Evolutionary conservation across 441 rosid species (phyloP).

Genomic region (Gossypium davidsonii): DNA sequence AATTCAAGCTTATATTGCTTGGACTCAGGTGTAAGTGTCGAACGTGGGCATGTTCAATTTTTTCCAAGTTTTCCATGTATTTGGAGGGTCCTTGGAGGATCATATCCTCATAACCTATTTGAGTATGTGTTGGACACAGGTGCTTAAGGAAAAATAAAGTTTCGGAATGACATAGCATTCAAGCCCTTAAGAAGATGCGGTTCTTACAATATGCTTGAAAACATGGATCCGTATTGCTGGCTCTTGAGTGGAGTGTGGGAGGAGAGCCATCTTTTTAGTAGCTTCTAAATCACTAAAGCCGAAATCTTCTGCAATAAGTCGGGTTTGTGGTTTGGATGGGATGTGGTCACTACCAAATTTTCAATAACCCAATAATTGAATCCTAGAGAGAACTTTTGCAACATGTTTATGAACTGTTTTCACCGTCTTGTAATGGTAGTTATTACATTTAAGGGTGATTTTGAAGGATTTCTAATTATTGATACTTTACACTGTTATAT

Average conservation of each 20-base stretch:
- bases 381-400: not conserved
- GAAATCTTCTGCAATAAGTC: not conserved
- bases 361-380: not conserved
- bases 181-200: slow-evolving; percentile 4
- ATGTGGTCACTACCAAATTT: not conserved
- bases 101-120: not conserved
- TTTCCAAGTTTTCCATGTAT: not conserved
- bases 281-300: slow-evolving; percentile 9
- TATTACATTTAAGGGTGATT: not conserved
- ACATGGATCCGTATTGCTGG: not conserved
- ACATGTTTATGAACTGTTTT: not conserved
- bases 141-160: not conserved
- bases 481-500: not conserved
- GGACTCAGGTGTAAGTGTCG: not conserved
- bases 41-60: not conserved
- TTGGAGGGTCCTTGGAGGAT: not conserved
- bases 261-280: not conserved
- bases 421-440: not conserved
- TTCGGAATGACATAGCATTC: not conserved
- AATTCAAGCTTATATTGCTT: not conserved
- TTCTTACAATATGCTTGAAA: not conserved
- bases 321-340: not conserved
- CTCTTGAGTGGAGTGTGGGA: not conserved
- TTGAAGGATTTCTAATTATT: not conserved
- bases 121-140: not conserved